Conservation (phyloP, 192 early-diverging fungal species). For the Umbelopsis isabellina region DNA sequence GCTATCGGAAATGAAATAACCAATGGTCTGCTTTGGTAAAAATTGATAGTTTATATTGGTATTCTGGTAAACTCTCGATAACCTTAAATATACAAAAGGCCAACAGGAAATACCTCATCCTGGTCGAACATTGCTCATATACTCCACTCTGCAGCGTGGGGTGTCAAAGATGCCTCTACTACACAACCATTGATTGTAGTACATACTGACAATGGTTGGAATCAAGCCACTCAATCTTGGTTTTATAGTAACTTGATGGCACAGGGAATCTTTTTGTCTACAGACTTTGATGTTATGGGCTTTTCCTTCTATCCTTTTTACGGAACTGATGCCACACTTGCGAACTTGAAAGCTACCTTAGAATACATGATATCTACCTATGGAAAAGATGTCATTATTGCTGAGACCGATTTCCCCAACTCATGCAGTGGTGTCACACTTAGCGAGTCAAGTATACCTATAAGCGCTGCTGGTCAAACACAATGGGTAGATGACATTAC, state of each 20-base stretch:
- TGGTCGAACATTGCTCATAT: conserved; percentile 31
- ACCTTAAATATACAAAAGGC: conserved; percentile 8
- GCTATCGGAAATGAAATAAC: conserved; percentile 39
- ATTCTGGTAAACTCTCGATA: background rate
- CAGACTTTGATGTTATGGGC: conserved; percentile 41
- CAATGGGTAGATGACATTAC: conserved; percentile 12
- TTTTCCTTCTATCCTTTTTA: conserved; percentile 42
- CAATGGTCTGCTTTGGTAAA: conserved; percentile 33
- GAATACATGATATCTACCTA: conserved; percentile 26
- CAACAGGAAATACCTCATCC: conserved; percentile 25
- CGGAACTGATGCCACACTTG: conserved; percentile 29
- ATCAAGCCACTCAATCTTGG: conserved; percentile 21
- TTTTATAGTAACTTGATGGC: conserved; percentile 31
- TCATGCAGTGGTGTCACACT: conserved; percentile 24
- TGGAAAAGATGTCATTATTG: conserved; percentile 34
- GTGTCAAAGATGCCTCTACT: conserved; percentile 32
- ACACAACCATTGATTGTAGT: conserved; percentile 25
- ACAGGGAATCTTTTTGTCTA: conserved; percentile 28
- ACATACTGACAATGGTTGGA: conserved; percentile 38
- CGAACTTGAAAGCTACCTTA: conserved; percentile 28
- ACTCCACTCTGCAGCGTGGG: conserved; percentile 40
- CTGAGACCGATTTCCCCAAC: conserved; percentile 38
- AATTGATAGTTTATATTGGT: background rate
- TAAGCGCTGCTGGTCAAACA: conserved; percentile 23
- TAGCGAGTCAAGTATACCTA: conserved; percentile 28